Base-by-base conservation (phyloP, 495 filamentous ascomycete genomes). In the Penicillium angulare region DNA sequence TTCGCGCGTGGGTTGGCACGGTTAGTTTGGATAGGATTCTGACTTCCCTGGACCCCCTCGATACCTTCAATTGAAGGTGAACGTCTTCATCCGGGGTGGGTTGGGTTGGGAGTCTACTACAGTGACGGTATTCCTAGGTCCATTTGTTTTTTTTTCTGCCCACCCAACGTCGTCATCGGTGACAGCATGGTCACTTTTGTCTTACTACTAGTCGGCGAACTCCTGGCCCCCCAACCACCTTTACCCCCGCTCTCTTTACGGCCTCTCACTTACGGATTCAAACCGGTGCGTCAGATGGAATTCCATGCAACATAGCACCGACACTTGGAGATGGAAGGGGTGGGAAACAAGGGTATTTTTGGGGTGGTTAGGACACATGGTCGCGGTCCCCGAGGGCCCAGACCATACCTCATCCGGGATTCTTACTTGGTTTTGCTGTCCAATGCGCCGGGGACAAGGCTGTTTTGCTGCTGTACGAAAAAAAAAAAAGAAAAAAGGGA, bases 151-250 rank as follows among this genome's bases (percentile, higher is more conserved):
- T 16, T 9, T 9, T 35, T 17, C 8, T 23, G 20, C 16, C 15
- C 34, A 33, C 42, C 34, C 38, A 35, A 35, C 34, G 53, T 56
- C 61, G 61, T 64, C 61, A 64, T 61, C 61, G 61, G 61, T 61
- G 55, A 61, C 58, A 61, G 58, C 61, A 64, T 60, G 42, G 41
- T 50, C 20, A 23, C 35, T 53, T 40, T 47, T 42, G 39, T 12
- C n/a, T 18, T 13, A 1, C 33, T 13, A 13, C 15, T 15, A n/a
- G 20, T 21, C 7, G 22, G 10, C 48, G n/a, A n/a, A n/a, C n/a
- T n/a, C n/a, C n/a, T n/a, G n/a, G n/a, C n/a, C n/a, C n/a, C n/a
- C n/a, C n/a, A n/a, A n/a, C n/a, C n/a, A n/a, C n/a, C n/a, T n/a
- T n/a, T n/a, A 13, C 32, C 43, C 20, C 35, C 27, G 22, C 27